Evolutionary conservation across 2,329 filamentous ascomycete species (phyloP).

Genomic region (Hypoxylon rubiginosum): DNA sequence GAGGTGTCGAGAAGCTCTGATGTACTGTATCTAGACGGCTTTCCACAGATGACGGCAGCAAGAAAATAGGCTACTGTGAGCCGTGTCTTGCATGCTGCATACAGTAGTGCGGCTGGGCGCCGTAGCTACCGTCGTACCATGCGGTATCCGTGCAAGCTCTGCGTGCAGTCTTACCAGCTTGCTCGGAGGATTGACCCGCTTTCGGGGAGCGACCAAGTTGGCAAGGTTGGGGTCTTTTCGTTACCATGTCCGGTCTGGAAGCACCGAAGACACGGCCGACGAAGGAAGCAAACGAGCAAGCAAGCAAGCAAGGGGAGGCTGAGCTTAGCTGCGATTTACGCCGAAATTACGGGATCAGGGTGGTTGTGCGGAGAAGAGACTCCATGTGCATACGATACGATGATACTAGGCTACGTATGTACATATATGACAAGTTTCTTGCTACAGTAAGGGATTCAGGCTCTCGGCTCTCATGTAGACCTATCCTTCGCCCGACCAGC

Average conservation of each 20-base stretch:
- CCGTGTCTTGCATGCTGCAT: slow-evolving; percentile 35
- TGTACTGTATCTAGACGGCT: slow-evolving; percentile 7
- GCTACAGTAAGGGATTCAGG: slow-evolving; percentile 29
- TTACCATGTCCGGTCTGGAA: slow-evolving; percentile 6
- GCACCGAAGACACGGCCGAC: slow-evolving; percentile 16
- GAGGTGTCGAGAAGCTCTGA: slow-evolving; percentile 24
- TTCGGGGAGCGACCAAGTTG: slow-evolving; percentile 17
- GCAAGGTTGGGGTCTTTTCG: slow-evolving; percentile 15
- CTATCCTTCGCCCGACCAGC: slow-evolving; percentile 14
- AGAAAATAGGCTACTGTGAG: slow-evolving; percentile 26
- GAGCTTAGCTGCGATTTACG: slow-evolving; percentile 30
- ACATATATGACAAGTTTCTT: slow-evolving; percentile 38
- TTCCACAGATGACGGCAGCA: slow-evolving; percentile 16
- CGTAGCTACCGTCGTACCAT: slow-evolving; percentile 34
- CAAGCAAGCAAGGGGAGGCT: slow-evolving; percentile 6
- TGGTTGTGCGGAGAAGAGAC: slow-evolving; percentile 18
- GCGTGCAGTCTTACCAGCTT: slow-evolving; percentile 15
- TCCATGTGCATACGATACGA: slow-evolving; percentile 38
- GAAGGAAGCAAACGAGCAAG: too few relatives aligned
- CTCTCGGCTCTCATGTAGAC: slow-evolving; percentile 20
- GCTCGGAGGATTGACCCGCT: slow-evolving; percentile 27
- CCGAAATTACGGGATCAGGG: slow-evolving; percentile 23
- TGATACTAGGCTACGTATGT: slow-evolving; percentile 40
- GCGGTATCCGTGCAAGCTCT: slow-evolving; percentile 28
- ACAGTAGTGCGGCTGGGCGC: slow-evolving; percentile 35